A percentile compares a stretch with the other conserved stretches of the same genome.
These are phyloP conservation scores for Silene uniflora DNA, from an alignment of 148 eudicot species.

Conservation along the genomic window DNA sequence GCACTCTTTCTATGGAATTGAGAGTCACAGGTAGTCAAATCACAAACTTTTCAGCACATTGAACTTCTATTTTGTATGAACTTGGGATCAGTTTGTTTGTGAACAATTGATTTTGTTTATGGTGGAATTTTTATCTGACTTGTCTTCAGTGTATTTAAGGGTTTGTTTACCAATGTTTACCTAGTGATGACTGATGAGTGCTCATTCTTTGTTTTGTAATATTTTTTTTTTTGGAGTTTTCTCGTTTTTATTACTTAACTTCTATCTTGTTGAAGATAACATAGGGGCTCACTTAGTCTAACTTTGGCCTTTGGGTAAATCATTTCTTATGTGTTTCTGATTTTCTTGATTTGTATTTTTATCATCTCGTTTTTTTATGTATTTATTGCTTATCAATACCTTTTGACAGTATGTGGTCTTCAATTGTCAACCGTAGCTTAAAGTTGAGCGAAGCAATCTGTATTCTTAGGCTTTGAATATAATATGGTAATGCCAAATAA, in stretches of 20 bases:
- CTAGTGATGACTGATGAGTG: neutral
- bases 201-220: neutral
- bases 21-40: constrained; percentile 77
- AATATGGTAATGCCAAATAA: too few relatives aligned
- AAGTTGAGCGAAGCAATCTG: too few relatives aligned
- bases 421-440: too few relatives aligned
- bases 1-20: constrained; percentile 97
- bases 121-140: neutral
- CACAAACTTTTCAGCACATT: neutral
- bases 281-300: neutral
- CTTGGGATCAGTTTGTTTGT: neutral
- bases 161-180: neutral
- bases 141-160: neutral
- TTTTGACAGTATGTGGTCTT: too few relatives aligned
- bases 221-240: neutral
- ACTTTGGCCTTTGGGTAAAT: too few relatives aligned
- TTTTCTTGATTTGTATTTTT: too few relatives aligned
- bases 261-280: neutral
- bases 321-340: too few relatives aligned
- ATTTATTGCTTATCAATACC: too few relatives aligned
- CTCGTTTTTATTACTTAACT: neutral
- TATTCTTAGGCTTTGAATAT: too few relatives aligned
- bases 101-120: neutral
- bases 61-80: neutral
- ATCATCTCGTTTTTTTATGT: too few relatives aligned